phyloP scores from a whole-genome alignment of 495 filamentous ascomycete species.

The Paragyromitra xinjiangensis region DNA sequence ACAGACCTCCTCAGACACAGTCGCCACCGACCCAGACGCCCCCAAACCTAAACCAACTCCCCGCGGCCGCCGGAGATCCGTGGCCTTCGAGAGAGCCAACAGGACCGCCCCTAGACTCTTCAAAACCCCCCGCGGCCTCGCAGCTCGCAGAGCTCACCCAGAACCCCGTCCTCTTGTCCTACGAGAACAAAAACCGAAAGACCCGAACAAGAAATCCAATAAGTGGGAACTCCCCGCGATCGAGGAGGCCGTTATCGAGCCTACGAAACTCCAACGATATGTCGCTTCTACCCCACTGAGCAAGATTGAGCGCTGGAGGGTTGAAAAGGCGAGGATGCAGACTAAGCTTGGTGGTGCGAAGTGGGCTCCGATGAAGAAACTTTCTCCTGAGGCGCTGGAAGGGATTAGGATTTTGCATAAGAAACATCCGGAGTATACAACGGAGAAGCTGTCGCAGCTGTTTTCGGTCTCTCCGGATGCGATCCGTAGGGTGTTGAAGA shows the following conservation, averaged over 20 bases:
- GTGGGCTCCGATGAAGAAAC: conserved; percentile 82
- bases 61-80: neutral
- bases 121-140: conserved; percentile 3
- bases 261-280: conserved; percentile 38
- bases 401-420: conserved; percentile 82
- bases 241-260: neutral
- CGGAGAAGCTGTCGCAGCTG: conserved; percentile 73
- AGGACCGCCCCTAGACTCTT: neutral
- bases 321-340: conserved; percentile 73
- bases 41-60: neutral
- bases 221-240: conserved; percentile 34
- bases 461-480: conserved; percentile 88
- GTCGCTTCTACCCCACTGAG: conserved; percentile 21
- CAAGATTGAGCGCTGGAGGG: conserved; percentile 68
- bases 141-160: neutral
- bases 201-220: neutral
- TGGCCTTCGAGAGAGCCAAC: neutral
- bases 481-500: conserved; percentile 83
- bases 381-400: conserved; percentile 89
- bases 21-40: neutral
- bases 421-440: conserved; percentile 81
- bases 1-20: neutral
- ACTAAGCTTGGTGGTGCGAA: conserved; percentile 75
- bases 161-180: neutral
- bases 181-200: neutral